A percentile compares a stretch with the other conserved stretches of the same genome.
phyloP scores from a whole-genome alignment of 2,329 filamentous ascomycete species.

The Stagonosporopsis vannaccii region DNA sequence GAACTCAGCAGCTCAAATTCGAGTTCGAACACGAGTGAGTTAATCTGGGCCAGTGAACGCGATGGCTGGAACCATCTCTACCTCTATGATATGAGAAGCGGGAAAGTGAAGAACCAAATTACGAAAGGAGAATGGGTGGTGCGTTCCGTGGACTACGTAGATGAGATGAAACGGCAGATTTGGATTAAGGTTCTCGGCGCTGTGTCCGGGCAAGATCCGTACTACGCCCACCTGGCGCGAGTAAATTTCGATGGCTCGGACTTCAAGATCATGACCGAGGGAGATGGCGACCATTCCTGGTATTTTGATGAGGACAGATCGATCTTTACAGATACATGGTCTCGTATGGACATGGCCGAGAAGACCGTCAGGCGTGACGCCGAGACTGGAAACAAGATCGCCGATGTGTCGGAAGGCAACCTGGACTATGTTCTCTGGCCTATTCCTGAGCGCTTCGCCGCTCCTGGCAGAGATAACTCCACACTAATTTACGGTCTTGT shows the following conservation, averaged over 20 bases:
- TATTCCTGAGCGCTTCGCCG: constrained; percentile 33
- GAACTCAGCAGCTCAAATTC: constrained; percentile 14
- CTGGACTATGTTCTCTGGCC: constrained; percentile 27
- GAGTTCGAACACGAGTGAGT: constrained; percentile 18
- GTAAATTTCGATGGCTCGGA: constrained; percentile 37
- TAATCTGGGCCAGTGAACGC: constrained; percentile 37
- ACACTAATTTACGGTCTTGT: constrained; percentile 38
- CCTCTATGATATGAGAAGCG: constrained; percentile 36
- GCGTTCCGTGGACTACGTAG: constrained; percentile 32
- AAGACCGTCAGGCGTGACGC: constrained; percentile 30
- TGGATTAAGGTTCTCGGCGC: constrained; percentile 33
- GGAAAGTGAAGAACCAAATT: constrained; percentile 49
- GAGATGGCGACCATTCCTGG: constrained; percentile 34
- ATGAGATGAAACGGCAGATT: constrained; percentile 30
- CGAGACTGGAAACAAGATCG: constrained; percentile 28
- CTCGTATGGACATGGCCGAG: constrained; percentile 33
- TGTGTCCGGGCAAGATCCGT: constrained; percentile 32
- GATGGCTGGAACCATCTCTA: constrained; percentile 43
- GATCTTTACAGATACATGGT: constrained; percentile 35
- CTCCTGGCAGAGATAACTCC: constrained; percentile 32
- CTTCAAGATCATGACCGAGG: constrained; percentile 34
- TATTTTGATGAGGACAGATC: constrained; percentile 24
- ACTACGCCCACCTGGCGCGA: constrained; percentile 36
- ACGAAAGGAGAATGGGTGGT: constrained; percentile 49
- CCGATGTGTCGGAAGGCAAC: constrained; percentile 24